Conservation (phyloP, 140 eudicot species). For the Ambrosia hybrid region DNA sequence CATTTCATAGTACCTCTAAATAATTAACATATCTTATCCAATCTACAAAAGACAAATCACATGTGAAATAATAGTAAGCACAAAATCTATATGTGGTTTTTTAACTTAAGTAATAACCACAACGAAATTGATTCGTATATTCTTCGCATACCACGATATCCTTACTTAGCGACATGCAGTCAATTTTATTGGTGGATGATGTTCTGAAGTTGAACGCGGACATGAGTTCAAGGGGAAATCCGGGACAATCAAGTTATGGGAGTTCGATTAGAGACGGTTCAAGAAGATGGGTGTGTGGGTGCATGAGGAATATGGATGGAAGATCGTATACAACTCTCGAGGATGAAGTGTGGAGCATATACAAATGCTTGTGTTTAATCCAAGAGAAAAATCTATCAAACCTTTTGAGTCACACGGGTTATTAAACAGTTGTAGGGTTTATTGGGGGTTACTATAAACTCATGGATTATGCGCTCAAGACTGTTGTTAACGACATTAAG, state of each 20-base stretch:
- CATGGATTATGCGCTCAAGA: too few species aligned
- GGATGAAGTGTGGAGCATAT: conserved; percentile 20
- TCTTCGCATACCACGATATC: too few species aligned
- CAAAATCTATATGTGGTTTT: too few species aligned
- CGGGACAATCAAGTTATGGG: conserved; percentile 7
- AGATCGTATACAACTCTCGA: neutral
- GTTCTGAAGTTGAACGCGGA: conserved; percentile 25
- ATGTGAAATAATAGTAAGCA: too few species aligned
- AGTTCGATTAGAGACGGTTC: neutral
- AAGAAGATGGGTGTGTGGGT: conserved; percentile 17
- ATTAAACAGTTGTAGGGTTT: neutral
- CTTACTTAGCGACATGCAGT: too few species aligned
- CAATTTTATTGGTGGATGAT: neutral
- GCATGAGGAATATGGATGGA: neutral
- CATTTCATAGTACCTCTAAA: too few species aligned
- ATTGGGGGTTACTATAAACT: too few species aligned
- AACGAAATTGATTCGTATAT: too few species aligned
- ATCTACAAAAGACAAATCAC: neutral
- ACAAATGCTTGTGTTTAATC: neutral
- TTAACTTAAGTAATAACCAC: too few species aligned
- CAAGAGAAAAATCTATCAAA: neutral
- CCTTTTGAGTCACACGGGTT: conserved; percentile 16
- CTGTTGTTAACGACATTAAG: too few species aligned
- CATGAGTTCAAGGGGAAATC: conserved; percentile 15
- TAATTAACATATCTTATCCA: neutral